Percentiles rank a stretch among this genome's conserved stretches.
Conservation (phyloP, 305 asterid species). For the Fraxinus velutina region DNA sequence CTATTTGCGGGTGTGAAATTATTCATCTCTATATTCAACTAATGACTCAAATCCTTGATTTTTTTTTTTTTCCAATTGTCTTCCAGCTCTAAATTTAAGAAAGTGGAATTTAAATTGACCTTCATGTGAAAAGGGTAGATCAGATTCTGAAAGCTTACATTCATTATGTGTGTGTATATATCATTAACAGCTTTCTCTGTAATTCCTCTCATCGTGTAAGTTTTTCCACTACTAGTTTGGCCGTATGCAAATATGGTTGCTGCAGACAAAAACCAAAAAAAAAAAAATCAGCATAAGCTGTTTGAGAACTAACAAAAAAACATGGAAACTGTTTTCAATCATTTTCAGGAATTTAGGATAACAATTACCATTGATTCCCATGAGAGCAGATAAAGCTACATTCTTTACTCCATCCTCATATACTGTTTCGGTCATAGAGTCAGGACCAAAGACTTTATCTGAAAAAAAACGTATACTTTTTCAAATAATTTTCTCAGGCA, state of each 20-base stretch:
- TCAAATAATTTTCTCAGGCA: slow-evolving; percentile 10
- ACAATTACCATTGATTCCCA: slow-evolving; percentile 87
- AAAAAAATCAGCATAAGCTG: neutral
- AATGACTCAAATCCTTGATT: neutral
- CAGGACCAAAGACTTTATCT: slow-evolving; percentile 92
- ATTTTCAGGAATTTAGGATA: neutral
- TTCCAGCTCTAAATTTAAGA: neutral
- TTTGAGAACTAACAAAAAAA: neutral
- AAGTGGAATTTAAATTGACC: neutral
- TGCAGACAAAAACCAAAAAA: slow-evolving; percentile 28
- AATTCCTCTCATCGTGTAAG: slow-evolving; percentile 91
- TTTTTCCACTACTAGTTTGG: slow-evolving; percentile 96
- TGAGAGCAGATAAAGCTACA: slow-evolving; percentile 89
- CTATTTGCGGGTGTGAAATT: neutral
- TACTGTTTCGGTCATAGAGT: slow-evolving; percentile 61
- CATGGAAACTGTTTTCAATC: neutral
- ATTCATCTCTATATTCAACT: neutral
- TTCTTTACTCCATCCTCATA: slow-evolving; percentile 91
- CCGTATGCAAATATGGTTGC: slow-evolving; percentile 98
- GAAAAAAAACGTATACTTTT: slow-evolving; percentile 23
- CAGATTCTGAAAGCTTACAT: slow-evolving; percentile 49
- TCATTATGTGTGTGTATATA: slow-evolving; percentile 76
- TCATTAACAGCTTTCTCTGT: slow-evolving; percentile 92
- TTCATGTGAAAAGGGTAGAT: neutral
- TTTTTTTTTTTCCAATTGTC: neutral